Evolutionary conservation across 1,284 basidiomycete species (phyloP).

Genomic region (Sanghuangporus sanghuang): DNA sequence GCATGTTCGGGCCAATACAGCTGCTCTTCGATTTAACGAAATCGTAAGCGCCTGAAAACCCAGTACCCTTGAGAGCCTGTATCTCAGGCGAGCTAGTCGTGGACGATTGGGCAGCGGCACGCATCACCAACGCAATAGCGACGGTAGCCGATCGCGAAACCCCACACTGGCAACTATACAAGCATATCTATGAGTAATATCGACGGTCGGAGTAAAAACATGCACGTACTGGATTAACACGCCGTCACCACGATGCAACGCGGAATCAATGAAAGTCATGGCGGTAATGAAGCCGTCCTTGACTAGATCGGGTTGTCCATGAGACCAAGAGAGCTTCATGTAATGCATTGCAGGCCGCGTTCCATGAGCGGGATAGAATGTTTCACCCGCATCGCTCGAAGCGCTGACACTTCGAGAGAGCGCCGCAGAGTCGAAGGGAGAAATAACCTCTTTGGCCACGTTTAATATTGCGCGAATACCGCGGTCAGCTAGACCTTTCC

Average conservation of each 20-base stretch:
- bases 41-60: constrained; percentile 92
- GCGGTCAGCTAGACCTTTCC: constrained; percentile 61
- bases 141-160: constrained; percentile 93
- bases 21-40: constrained; percentile 87
- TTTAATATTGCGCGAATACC: constrained; percentile 85
- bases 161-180: constrained; percentile 86
- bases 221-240: constrained; percentile 81
- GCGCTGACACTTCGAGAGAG: constrained; percentile 60
- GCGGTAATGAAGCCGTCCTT: constrained; percentile 70
- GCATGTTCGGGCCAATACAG: constrained; percentile 93
- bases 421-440: constrained; percentile 62
- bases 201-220: constrained; percentile 16
- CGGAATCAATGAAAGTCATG: constrained; percentile 77
- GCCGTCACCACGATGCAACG: constrained; percentile 67
- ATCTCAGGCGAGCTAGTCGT: constrained; percentile 66
- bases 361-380: constrained; percentile 46
- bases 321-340: constrained; percentile 92
- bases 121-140: constrained; percentile 93
- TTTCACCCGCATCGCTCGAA: neutral
- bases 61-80: constrained; percentile 58
- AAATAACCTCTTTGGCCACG: constrained; percentile 90
- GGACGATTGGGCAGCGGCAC: constrained; percentile 74
- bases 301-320: constrained; percentile 87
- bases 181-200: constrained; percentile 2
- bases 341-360: constrained; percentile 82